Conservation (phyloP, 2,329 filamentous ascomycete species). For the Cryoendolithus antarcticus region DNA sequence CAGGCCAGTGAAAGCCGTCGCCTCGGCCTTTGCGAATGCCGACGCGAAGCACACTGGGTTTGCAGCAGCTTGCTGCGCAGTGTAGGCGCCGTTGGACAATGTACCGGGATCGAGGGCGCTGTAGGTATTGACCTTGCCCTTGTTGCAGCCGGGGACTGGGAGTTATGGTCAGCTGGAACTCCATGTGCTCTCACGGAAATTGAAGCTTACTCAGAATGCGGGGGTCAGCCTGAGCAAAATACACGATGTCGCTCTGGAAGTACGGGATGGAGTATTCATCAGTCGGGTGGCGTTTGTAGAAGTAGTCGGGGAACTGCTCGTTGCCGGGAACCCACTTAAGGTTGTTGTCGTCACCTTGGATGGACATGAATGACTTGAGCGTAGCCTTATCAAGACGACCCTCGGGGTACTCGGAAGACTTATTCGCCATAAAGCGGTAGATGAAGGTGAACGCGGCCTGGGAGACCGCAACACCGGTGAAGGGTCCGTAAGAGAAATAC, state of each 20-base stretch:
- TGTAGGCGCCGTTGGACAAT: conserved; percentile 27
- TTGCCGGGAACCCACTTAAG: conserved; percentile 14
- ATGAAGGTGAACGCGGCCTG: conserved; percentile 18
- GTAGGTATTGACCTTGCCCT: conserved; percentile 23
- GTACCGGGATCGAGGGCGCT: conserved; percentile 20
- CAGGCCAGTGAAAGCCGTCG: too few species aligned
- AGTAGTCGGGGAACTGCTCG: conserved; percentile 20
- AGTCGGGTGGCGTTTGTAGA: conserved; percentile 16
- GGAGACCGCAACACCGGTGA: conserved; percentile 13
- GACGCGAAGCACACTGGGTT: conserved; percentile 9
- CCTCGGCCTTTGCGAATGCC: too few species aligned
- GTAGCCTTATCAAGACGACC: conserved; percentile 12
- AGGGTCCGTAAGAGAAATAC: conserved; percentile 21
- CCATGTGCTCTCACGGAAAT: conserved; percentile 6
- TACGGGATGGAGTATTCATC: conserved; percentile 22
- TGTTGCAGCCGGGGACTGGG: conserved; percentile 26
- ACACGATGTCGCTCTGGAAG: conserved; percentile 13
- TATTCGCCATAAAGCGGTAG: conserved; percentile 20
- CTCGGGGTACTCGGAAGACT: conserved; percentile 12
- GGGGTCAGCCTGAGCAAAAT: conserved; percentile 17
- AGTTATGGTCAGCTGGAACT: conserved; percentile 8
- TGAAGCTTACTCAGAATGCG: conserved; percentile 25
- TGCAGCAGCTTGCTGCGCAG: conserved; percentile 17
- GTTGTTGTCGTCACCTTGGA: conserved; percentile 13
- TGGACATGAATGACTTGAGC: conserved; percentile 15